Percentiles rank a stretch among this genome's conserved stretches.
These are phyloP conservation scores for Hura crepitans DNA, from an alignment of 441 rosid species.

Conservation along the genomic window DNA sequence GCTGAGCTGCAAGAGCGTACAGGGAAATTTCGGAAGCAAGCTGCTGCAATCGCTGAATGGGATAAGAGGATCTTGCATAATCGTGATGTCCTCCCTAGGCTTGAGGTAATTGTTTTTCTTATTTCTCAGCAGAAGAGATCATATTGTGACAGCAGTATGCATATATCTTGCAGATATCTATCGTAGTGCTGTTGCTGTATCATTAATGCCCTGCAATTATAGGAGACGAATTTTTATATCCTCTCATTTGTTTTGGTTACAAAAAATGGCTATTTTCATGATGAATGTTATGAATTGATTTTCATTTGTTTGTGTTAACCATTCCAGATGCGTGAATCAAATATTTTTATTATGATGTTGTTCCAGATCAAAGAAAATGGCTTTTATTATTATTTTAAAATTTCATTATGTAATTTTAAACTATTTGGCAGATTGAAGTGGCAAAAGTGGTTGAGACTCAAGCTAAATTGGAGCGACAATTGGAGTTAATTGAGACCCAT, in stretches of 20 bases:
- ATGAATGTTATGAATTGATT: background rate
- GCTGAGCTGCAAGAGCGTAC: conserved; percentile 89
- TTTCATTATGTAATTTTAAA: conserved; percentile 9
- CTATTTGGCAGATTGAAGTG: conserved; percentile 70
- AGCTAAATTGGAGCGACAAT: conserved; percentile 67
- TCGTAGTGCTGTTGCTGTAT: background rate
- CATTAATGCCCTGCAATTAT: background rate
- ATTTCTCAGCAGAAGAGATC: background rate
- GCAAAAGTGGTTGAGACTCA: conserved; percentile 96
- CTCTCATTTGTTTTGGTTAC: background rate
- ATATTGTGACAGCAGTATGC: background rate
- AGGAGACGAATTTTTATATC: conserved; percentile 1
- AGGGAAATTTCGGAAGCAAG: conserved; percentile 85
- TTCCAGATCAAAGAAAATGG: background rate
- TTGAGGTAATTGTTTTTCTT: conserved; percentile 52
- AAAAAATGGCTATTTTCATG: background rate
- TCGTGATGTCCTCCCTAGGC: conserved; percentile 90
- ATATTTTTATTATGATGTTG: background rate
- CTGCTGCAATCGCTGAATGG: conserved; percentile 94
- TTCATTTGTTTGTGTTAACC: background rate
- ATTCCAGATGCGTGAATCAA: background rate
- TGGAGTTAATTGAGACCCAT: conserved; percentile 95
- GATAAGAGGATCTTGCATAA: conserved; percentile 93
- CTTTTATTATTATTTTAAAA: background rate
- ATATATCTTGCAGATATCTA: background rate